A percentile compares a stretch with the other conserved stretches of the same genome.
phyloP scores from a whole-genome alignment of 2,329 filamentous ascomycete genomes.

The Fusarium camptoceras region DNA sequence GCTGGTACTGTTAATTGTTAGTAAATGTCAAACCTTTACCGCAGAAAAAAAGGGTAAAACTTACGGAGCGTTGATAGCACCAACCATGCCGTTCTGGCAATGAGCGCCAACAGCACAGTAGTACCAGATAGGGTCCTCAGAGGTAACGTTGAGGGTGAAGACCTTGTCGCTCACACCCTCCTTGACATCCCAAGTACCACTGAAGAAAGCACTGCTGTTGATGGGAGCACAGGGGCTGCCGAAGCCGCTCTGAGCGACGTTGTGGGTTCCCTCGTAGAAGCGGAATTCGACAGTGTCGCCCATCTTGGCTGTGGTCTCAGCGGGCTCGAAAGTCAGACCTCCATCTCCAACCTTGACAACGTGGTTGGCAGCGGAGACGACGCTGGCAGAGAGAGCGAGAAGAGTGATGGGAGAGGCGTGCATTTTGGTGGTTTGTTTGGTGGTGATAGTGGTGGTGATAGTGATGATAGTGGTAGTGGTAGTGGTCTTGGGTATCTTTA shows the following conservation, averaged over 20 bases:
- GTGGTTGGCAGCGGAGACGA: conserved; percentile 33
- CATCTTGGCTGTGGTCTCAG: conserved; percentile 60
- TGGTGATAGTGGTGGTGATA: background rate
- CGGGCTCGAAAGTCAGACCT: conserved; percentile 62
- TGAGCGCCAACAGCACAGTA: conserved; percentile 71
- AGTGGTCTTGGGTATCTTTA: conserved; percentile 4
- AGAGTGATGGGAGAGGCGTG: conserved; percentile 25
- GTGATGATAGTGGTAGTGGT: background rate
- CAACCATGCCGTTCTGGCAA: conserved; percentile 71
- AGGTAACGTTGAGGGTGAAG: conserved; percentile 41
- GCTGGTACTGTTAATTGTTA: conserved; percentile 20
- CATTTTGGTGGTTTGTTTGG: conserved; percentile 22
- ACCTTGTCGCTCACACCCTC: conserved; percentile 31
- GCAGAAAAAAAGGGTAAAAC: conserved; percentile 1
- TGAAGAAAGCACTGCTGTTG: conserved; percentile 61
- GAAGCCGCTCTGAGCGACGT: conserved; percentile 70
- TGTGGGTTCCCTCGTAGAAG: conserved; percentile 65
- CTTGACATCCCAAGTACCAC: conserved; percentile 32
- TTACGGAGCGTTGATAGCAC: conserved; percentile 54
- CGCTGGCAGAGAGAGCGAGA: conserved; percentile 22
- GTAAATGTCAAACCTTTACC: background rate
- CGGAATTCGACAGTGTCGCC: conserved; percentile 62
- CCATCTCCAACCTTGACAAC: conserved; percentile 43
- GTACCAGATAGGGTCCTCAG: conserved; percentile 70
- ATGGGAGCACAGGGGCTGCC: conserved; percentile 69